These are phyloP conservation scores for Tubosaeta sp. DNA, from an alignment of 768 basidiomycete genomes.

Conservation along the genomic window DNA sequence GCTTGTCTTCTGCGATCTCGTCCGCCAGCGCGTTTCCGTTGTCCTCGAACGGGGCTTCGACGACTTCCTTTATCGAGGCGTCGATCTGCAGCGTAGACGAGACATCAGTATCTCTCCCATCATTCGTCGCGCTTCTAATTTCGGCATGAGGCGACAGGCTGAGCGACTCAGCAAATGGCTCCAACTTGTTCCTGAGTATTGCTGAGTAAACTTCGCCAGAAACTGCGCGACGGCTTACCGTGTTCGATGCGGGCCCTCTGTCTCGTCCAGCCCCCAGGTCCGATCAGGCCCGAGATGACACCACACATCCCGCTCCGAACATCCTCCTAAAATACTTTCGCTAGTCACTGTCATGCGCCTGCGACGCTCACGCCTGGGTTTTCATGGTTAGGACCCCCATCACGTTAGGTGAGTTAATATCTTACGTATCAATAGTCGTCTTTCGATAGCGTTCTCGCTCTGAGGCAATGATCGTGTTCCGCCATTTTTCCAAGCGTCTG, in stretches of 20 bases:
- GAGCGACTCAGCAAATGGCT: constrained; percentile 49
- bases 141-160: constrained; percentile 31
- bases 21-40: constrained; percentile 52
- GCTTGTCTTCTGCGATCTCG: constrained; percentile 84
- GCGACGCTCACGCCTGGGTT: constrained; percentile 65
- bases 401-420: not conserved
- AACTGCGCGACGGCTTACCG: constrained; percentile 43
- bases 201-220: constrained; percentile 1
- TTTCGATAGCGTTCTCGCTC: constrained; percentile 74
- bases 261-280: constrained; percentile 83
- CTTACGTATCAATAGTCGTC: constrained; percentile 65
- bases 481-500: constrained; percentile 66
- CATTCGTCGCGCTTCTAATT: constrained; percentile 33
- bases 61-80: constrained; percentile 12
- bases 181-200: constrained; percentile 64
- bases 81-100: constrained; percentile 40
- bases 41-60: constrained; percentile 12
- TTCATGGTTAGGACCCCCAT: not conserved
- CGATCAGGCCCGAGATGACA: constrained; percentile 45
- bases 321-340: constrained; percentile 58
- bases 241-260: constrained; percentile 85
- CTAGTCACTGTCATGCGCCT: constrained; percentile 59
- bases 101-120: constrained; percentile 37
- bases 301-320: constrained; percentile 84
- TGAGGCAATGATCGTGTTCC: constrained; percentile 59